Conservation (phyloP, 2,329 filamentous ascomycete species). For the Hysterium pulicare region DNA sequence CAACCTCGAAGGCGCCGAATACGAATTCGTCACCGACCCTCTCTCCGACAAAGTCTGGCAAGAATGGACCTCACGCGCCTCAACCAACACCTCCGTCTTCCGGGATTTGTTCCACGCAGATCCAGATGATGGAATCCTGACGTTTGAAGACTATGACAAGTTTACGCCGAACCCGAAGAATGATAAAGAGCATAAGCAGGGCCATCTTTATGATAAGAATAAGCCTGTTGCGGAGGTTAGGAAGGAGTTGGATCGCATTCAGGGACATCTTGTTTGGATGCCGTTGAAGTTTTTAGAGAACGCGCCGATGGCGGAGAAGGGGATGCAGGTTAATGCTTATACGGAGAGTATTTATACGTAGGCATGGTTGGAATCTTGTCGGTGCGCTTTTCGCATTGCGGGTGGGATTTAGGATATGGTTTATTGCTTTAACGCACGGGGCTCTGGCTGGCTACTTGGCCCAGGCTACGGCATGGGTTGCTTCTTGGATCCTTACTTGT, state of each 20-base stretch:
- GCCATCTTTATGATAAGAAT: conserved; percentile 82
- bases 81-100: conserved; percentile 70
- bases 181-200: conserved; percentile 64
- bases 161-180: conserved; percentile 59
- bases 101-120: conserved; percentile 82
- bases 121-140: conserved; percentile 85
- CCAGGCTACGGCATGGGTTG: too few relatives aligned
- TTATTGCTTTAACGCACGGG: too few relatives aligned
- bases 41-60: conserved; percentile 57
- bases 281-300: conserved; percentile 83
- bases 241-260: conserved; percentile 71
- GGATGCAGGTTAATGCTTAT: conserved; percentile 77
- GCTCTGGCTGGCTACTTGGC: too few relatives aligned
- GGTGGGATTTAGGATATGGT: too few relatives aligned
- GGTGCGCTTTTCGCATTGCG: too few relatives aligned
- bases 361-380: too few relatives aligned
- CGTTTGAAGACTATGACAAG: conserved; percentile 81
- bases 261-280: conserved; percentile 92
- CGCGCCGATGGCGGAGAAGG: conserved; percentile 84
- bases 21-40: conserved; percentile 60
- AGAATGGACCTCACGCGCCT: conserved; percentile 67
- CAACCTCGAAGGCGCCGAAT: conserved; percentile 67
- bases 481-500: too few relatives aligned
- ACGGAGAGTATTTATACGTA: conserved; percentile 85
- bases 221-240: conserved; percentile 62